These are phyloP conservation scores for Monascus purpureus DNA, from an alignment of 495 filamentous ascomycete species.

Conservation along the genomic window DNA sequence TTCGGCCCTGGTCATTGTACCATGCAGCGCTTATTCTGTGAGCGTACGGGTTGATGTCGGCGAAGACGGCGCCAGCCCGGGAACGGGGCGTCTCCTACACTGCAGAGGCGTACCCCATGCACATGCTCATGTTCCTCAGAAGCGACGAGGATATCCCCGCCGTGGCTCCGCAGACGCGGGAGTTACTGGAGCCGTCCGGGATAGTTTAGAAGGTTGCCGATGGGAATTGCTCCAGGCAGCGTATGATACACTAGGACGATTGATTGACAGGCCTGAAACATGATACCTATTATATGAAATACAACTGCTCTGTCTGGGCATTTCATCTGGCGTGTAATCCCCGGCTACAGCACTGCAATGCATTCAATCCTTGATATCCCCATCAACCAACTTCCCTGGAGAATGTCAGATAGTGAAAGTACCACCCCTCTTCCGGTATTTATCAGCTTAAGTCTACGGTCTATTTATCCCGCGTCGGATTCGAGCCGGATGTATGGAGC, in stretches of 20 bases:
- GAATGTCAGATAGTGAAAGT: conserved; percentile 30
- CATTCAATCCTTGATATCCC: conserved; percentile 49
- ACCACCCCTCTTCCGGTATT: conserved; percentile 9
- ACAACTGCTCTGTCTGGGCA: too few relatives aligned
- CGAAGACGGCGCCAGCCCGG: background rate
- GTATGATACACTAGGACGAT: background rate
- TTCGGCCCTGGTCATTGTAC: conserved; percentile 9
- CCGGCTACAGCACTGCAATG: conserved; percentile 35
- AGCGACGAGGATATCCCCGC: conserved; percentile 1
- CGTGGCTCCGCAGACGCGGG: conserved; percentile 2
- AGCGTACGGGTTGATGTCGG: conserved; percentile 4
- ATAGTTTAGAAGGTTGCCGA: conserved; percentile 5
- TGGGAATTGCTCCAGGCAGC: conserved; percentile 13
- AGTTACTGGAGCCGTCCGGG: conserved; percentile 3
- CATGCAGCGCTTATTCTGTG: conserved; percentile 6
- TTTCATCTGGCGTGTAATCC: background rate
- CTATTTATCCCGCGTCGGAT: background rate
- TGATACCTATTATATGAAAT: too few relatives aligned
- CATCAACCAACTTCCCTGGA: conserved; percentile 31
- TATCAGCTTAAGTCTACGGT: background rate
- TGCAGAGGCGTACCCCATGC: conserved; percentile 4
- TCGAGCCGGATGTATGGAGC: background rate
- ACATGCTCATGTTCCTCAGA: conserved; percentile 3
- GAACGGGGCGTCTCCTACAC: background rate
- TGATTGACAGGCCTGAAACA: too few relatives aligned